phyloP scores from a whole-genome alignment of 225 moss, liverwort and hornwort species.

The Bryum argenteum region DNA sequence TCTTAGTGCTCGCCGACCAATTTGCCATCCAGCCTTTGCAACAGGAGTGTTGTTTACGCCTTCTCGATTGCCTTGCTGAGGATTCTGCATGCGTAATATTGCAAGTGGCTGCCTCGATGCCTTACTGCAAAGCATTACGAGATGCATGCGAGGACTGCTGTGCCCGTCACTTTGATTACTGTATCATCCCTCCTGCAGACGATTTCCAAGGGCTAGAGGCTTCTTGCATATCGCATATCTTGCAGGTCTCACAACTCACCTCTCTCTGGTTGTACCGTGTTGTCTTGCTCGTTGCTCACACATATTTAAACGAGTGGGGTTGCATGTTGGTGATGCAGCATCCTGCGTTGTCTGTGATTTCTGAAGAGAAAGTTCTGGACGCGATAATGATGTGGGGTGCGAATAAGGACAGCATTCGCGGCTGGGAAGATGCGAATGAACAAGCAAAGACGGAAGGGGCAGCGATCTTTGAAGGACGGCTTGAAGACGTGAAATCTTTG shows the following conservation, averaged over 20 bases:
- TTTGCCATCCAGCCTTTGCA: slow-evolving; percentile 78
- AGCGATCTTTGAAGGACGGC: slow-evolving; percentile 50
- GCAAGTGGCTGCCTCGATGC: slow-evolving; percentile 77
- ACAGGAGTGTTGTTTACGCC: slow-evolving; percentile 68
- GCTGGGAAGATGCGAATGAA: slow-evolving; percentile 74
- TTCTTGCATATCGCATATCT: slow-evolving; percentile 70
- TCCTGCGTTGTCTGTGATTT: slow-evolving; percentile 78
- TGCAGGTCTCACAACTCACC: slow-evolving; percentile 61
- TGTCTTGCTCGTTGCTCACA: not conserved
- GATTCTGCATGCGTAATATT: slow-evolving; percentile 82
- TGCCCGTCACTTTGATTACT: slow-evolving; percentile 88
- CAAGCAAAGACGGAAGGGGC: slow-evolving; percentile 33
- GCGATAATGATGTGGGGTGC: slow-evolving; percentile 81
- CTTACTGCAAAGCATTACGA: slow-evolving; percentile 71
- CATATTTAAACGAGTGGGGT: slow-evolving; percentile 12
- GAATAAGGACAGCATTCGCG: slow-evolving; percentile 57
- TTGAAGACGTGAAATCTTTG: slow-evolving; percentile 69
- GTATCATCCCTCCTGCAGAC: slow-evolving; percentile 67
- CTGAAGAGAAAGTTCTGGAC: slow-evolving; percentile 93
- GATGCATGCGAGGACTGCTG: slow-evolving; percentile 84
- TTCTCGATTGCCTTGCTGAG: slow-evolving; percentile 75
- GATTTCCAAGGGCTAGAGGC: slow-evolving; percentile 75
- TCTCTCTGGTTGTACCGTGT: slow-evolving; percentile 14
- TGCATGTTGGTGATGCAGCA: slow-evolving; percentile 54
- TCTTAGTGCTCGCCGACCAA: slow-evolving; percentile 86